These are phyloP conservation scores for Talaromyces sp. DNA, from an alignment of 2,329 filamentous ascomycete genomes.

Conservation along the genomic window DNA sequence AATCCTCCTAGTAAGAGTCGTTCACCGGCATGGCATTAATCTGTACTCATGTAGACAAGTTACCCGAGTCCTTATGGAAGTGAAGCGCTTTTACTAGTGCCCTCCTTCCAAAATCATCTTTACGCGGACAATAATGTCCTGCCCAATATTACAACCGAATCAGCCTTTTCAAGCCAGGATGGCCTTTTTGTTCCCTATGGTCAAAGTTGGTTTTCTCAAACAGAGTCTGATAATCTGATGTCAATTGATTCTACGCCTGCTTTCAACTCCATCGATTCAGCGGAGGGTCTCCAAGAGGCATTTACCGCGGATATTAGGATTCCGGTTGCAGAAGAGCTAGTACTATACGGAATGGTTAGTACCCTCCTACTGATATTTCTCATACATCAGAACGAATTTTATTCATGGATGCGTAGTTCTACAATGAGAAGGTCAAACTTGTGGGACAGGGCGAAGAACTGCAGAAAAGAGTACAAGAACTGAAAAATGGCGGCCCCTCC, in stretches of 20 bases:
- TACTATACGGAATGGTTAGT: conserved; percentile 10
- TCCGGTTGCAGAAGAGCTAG: background rate
- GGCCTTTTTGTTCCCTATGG: background rate
- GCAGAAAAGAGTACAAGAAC: background rate
- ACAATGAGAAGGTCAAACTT: conserved; percentile 7
- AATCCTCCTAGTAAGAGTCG: background rate
- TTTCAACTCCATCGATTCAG: background rate
- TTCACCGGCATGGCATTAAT: background rate
- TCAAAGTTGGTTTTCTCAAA: background rate
- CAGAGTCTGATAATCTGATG: background rate
- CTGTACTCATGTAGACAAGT: background rate
- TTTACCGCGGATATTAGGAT: background rate
- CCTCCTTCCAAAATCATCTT: background rate
- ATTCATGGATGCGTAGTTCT: background rate
- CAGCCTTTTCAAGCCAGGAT: background rate
- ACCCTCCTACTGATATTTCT: background rate
- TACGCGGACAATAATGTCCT: background rate
- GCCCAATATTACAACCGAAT: background rate
- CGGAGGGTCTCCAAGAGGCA: background rate
- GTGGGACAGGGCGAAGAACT: conserved; percentile 3
- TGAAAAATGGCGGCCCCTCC: background rate
- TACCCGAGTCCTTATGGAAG: background rate
- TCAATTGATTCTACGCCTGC: background rate
- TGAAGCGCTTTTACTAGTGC: background rate
- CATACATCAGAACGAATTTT: background rate